Evolutionary conservation across 345 rosid species (phyloP).

Genomic region (Luvunga scandens): DNA sequence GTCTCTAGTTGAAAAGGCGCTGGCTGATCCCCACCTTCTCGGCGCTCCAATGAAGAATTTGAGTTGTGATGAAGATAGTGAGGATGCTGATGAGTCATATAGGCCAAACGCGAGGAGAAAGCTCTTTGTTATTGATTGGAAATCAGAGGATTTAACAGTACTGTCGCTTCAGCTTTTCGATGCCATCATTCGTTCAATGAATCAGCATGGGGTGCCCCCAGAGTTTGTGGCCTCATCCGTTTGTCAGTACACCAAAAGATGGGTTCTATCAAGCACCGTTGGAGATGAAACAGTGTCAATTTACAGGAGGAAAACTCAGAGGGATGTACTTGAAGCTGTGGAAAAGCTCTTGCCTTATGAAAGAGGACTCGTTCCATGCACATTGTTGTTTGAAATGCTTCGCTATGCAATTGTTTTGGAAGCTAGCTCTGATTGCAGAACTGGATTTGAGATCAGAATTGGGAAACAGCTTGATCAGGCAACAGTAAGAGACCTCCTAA

Average conservation of each 20-base stretch:
- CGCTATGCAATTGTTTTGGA: conserved; percentile 44
- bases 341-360: conserved; percentile 61
- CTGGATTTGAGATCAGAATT: conserved; percentile 67
- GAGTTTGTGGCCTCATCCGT: conserved; percentile 52
- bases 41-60: conserved; percentile 47
- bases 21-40: conserved; percentile 52
- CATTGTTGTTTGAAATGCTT: conserved; percentile 57
- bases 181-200: conserved; percentile 35
- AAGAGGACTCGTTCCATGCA: conserved; percentile 52
- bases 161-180: conserved; percentile 58
- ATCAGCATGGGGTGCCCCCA: conserved; percentile 32
- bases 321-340: conserved; percentile 58
- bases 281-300: conserved; percentile 30
- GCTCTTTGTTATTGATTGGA: conserved; percentile 55
- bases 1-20: conserved; percentile 53
- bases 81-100: conserved; percentile 26
- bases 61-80: conserved; percentile 17
- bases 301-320: conserved; percentile 35
- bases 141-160: conserved; percentile 52
- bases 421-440: conserved; percentile 50
- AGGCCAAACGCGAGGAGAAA: conserved; percentile 68
- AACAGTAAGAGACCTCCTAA: conserved; percentile 50
- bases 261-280: conserved; percentile 33
- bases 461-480: conserved; percentile 75
- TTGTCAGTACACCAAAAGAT: conserved; percentile 47